Evolutionary conservation across 169 alveolate genomes (phyloP), one percentile per base, ranked within the genome.

Genomic region (Plasmodium malariae): DNA sequence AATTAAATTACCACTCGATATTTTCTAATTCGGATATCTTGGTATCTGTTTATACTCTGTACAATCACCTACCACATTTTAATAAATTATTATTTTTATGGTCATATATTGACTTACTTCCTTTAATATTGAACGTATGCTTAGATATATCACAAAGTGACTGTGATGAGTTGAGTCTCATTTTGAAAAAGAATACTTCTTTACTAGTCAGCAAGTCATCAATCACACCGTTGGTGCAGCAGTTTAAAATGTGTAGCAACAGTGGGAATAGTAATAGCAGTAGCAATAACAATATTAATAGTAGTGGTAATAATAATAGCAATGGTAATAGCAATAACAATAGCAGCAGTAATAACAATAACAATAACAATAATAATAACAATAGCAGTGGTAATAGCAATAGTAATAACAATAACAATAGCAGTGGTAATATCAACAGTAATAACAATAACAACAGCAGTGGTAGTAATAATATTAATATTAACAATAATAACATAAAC

Each of bases 21-120:
- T 83, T 83, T 40, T 30, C 91, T 14, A 83, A 83, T 65, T 69
- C 91, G 17, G 91, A 83, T 32, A 83, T 83, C 32, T 28, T 83
- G 11, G 91, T 83, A 83, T 83, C 91, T 12, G 45, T 83, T 14
- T 65, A 30, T 32, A 51, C 85, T 26, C 68, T 83, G 59, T 83
- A 54, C 19, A 69, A 67, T 32, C 85, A 69, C 28, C 36, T 54
- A 34, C 51, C 71, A 3, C 26, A 45, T 57, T 57, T 65, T 36
- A 80, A 65, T 37, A 83, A 69, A 30, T 49, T 83, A 24, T 36
- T 83, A 40, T 83, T 83, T 68, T 11, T 67, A 7, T 83, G 91
- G 91, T 83, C 91, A 17, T 83, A 83, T 43, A 69, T 83, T 17
- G 91, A 83, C 59, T 59, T 83, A 1, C 60, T 83, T 5, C 73